Base-by-base conservation (phyloP, 176 grass and related monocot genomes). In the Cenchrus americanus region DNA sequence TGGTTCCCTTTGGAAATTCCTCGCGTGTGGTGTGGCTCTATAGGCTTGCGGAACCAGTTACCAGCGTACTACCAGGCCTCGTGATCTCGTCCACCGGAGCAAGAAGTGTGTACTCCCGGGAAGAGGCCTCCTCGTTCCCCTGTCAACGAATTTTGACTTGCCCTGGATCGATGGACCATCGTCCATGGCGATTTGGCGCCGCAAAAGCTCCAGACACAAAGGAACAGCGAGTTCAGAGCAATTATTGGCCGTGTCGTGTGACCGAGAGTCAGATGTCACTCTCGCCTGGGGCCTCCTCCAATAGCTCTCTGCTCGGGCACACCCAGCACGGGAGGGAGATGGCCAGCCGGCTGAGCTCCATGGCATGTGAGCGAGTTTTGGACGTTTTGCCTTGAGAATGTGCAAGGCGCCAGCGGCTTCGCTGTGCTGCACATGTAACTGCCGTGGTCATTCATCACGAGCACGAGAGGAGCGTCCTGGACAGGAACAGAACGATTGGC, bases 321-420 rank as follows among this genome's bases (percentile, higher is more conserved):
- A 54, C 52, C 27, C 58, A 40, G 27, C 66, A 62, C 27, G 44
- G 30, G 23, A 40, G 55, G 43, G 8, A 9, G 8, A 8, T 12
- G 48, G 34, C 11, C 73, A 59, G 63, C 5, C 14, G 8, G 14
- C 14, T 24, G 18, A 60, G 43, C 9, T 51, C 75, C 75, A 43
- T 62, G 55, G 55, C 84, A 79, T 63, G 84, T 86, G 75, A 72
- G 66, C 0, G 6, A 52, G 57, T 72, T 79, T 84, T 79, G 76
- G 76, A 55, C 30, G 58, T 61, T 86, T 62, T 72, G 76, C 50
- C 55, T 19, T 19, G 5, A 12, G 17, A 50, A 52, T 43, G 75
- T 23, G 54, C 55, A 79, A 37, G n/a, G 71, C 27, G 69, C 8
- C 81, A 74, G 81, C 19, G 46, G 30, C 70, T 69, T 41, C 70